A percentile compares a stretch with the other conserved stretches of the same genome.
Conservation (phyloP, 176 grass and related monocot species). For the Calamus simplicifolius region DNA sequence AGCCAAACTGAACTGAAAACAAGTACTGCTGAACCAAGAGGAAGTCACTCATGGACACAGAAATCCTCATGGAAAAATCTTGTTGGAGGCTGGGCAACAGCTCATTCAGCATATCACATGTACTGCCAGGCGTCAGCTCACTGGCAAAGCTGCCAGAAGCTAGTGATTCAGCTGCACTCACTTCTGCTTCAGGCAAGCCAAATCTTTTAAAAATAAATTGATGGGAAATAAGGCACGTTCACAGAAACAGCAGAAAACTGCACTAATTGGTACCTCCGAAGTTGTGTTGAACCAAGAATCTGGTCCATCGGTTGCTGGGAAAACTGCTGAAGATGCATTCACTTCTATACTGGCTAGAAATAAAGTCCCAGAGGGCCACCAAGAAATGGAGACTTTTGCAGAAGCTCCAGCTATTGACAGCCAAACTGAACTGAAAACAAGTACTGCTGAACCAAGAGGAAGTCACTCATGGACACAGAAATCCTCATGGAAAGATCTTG, state of each 20-base stretch:
- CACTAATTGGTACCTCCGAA: constrained; percentile 3
- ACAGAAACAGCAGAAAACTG: constrained; percentile 26
- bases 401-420: constrained; percentile 28
- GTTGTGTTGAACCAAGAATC: constrained; percentile 25
- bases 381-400: constrained; percentile 6
- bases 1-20: constrained; percentile 18
- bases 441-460: constrained; percentile 28
- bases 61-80: constrained; percentile 87
- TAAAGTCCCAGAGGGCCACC: constrained; percentile 12
- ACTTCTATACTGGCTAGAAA: constrained; percentile 30
- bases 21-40: constrained; percentile 26
- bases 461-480: constrained; percentile 68
- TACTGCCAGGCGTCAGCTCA: constrained; percentile 32
- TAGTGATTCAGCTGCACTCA: constrained; percentile 1
- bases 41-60: constrained; percentile 54
- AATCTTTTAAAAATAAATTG: constrained; percentile 22
- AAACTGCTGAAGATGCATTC: constrained; percentile 23
- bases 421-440: constrained; percentile 12
- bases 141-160: constrained; percentile 17
- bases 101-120: constrained; percentile 58
- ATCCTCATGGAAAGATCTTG: constrained; percentile 76
- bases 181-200: background rate
- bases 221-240: constrained; percentile 11
- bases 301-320: constrained; percentile 11
- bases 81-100: constrained; percentile 32